Percentiles rank a stretch among this genome's conserved stretches.
Conservation (phyloP, 1,139 yeast genomes). For the Hemisphaericaspora xylofermentans region DNA sequence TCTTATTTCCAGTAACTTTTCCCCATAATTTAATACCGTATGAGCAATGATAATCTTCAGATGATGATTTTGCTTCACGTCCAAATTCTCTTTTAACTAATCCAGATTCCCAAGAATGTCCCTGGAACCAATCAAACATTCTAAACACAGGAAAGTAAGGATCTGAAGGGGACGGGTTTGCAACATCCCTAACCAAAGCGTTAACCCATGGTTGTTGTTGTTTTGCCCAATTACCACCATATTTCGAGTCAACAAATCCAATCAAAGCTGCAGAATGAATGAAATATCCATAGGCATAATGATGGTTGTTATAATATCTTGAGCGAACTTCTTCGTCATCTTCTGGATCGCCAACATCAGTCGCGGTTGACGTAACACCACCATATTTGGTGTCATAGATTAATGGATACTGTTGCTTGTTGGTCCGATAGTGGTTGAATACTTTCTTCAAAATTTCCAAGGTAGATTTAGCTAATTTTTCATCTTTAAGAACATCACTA, state of each 20-base stretch:
- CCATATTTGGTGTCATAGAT: constrained; percentile 65
- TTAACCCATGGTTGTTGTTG: constrained; percentile 46
- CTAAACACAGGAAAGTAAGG: constrained; percentile 70
- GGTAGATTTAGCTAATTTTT: constrained; percentile 45
- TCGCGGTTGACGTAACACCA: constrained; percentile 67
- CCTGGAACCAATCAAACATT: constrained; percentile 75
- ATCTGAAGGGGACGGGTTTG: constrained; percentile 64
- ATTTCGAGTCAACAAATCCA: constrained; percentile 58
- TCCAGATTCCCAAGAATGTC: constrained; percentile 86
- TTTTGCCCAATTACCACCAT: constrained; percentile 57
- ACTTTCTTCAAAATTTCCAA: constrained; percentile 52
- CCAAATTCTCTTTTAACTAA: constrained; percentile 70
- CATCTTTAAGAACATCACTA: constrained; percentile 56
- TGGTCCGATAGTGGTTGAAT: constrained; percentile 45
- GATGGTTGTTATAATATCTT: constrained; percentile 73
- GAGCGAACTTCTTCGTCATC: constrained; percentile 50
- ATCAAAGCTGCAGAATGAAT: constrained; percentile 76
- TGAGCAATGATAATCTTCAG: constrained; percentile 80
- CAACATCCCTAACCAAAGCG: constrained; percentile 68
- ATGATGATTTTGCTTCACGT: constrained; percentile 73
- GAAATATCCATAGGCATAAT: constrained; percentile 76
- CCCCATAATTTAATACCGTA: constrained; percentile 86
- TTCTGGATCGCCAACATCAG: constrained; percentile 45
- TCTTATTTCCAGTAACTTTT: constrained; percentile 56
- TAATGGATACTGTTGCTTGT: constrained; percentile 56